Percentiles rank a stretch among this genome's conserved stretches.
These are phyloP conservation scores for Microbotryum lychnidis-dioicae DNA, from an alignment of 1,284 basidiomycete species.

Conservation along the genomic window DNA sequence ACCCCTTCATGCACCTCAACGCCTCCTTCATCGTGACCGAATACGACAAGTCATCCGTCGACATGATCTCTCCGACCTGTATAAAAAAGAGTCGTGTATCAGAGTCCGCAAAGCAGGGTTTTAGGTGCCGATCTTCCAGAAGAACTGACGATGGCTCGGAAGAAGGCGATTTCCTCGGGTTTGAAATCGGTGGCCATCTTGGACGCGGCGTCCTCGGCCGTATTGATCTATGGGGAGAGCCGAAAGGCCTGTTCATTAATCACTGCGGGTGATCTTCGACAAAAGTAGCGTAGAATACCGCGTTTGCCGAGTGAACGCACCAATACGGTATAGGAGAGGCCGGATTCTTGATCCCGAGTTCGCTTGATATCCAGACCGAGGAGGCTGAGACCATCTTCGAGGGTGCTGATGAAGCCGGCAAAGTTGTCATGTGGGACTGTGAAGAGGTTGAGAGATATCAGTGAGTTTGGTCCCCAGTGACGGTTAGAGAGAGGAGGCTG, in stretches of 20 bases:
- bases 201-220: constrained; percentile 61
- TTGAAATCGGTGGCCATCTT: constrained; percentile 74
- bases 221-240: constrained; percentile 52
- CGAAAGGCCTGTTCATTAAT: neutral
- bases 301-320: neutral
- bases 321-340: constrained; percentile 38
- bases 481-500: neutral
- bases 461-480: neutral
- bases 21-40: constrained; percentile 68
- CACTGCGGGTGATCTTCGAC: neutral
- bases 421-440: constrained; percentile 43
- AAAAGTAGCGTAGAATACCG: neutral
- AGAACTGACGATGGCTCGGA: constrained; percentile 61
- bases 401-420: constrained; percentile 51
- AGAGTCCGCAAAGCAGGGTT: too few relatives aligned
- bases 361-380: constrained; percentile 62
- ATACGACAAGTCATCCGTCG: constrained; percentile 62
- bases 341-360: constrained; percentile 56
- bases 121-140: too few relatives aligned
- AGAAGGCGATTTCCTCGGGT: constrained; percentile 65
- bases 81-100: neutral
- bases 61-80: constrained; percentile 78
- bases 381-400: constrained; percentile 56
- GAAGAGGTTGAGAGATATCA: neutral
- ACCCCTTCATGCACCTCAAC: constrained; percentile 51